Evolutionary conservation across 768 basidiomycete species (phyloP).

Genomic region (Tricholoma bakamatsutake): DNA sequence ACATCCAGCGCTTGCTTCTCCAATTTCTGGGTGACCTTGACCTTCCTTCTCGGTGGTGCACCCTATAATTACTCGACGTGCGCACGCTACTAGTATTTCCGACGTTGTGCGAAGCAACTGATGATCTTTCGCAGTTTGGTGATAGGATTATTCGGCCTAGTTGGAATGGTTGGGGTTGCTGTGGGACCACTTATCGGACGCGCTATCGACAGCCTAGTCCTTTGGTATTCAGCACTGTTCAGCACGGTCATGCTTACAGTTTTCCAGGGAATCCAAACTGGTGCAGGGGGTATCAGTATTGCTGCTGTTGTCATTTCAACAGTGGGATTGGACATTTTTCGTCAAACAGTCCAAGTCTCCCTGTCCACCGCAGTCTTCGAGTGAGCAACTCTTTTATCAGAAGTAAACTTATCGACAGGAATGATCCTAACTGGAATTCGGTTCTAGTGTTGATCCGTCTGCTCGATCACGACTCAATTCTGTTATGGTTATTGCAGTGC

Average conservation of each 20-base stretch:
- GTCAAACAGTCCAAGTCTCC: conserved; percentile 71
- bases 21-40: conserved; percentile 69
- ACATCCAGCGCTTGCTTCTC: conserved; percentile 54
- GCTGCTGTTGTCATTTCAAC: conserved; percentile 65
- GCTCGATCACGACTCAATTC: conserved; percentile 75
- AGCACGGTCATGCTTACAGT: conserved; percentile 40
- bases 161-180: conserved; percentile 68
- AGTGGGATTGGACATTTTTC: conserved; percentile 66
- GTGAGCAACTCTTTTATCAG: too few species aligned
- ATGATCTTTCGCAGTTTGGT: conserved; percentile 26
- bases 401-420: too few species aligned
- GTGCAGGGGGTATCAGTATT: conserved; percentile 63
- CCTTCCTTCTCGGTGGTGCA: conserved; percentile 73
- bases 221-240: conserved; percentile 71
- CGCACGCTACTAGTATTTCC: conserved; percentile 17
- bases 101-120: not conserved
- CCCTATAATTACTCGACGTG: conserved; percentile 76
- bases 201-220: conserved; percentile 61
- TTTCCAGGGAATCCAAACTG: conserved; percentile 61
- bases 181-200: conserved; percentile 66
- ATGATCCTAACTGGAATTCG: too few species aligned
- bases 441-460: conserved; percentile 29
- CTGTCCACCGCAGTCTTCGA: conserved; percentile 53
- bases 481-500: conserved; percentile 64
- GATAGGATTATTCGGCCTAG: conserved; percentile 70